These are phyloP conservation scores for Lactarius evosmus DNA, from an alignment of 768 basidiomycete genomes.

Conservation along the genomic window DNA sequence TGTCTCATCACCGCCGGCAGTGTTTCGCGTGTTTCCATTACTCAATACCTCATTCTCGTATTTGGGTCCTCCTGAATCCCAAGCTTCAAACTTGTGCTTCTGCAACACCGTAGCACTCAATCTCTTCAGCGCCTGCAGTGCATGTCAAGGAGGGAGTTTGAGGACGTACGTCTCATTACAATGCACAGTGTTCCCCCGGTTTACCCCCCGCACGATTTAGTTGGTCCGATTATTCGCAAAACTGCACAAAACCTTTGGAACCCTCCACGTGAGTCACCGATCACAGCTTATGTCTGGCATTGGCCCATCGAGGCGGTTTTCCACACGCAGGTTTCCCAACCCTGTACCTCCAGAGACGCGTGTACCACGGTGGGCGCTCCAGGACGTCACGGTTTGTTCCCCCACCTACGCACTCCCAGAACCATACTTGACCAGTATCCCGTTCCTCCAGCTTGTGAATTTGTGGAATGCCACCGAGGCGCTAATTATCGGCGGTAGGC, in stretches of 20 bases:
- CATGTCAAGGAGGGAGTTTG: conserved; percentile 1
- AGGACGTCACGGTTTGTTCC: neutral
- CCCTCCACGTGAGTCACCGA: conserved; percentile 8
- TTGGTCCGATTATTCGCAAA: neutral
- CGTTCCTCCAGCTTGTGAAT: neutral
- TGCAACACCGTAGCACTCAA: conserved; percentile 13
- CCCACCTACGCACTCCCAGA: neutral
- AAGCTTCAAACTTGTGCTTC: conserved; percentile 6
- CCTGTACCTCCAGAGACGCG: neutral
- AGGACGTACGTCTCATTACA: neutral
- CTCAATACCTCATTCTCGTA: conserved; percentile 1
- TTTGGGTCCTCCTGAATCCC: neutral
- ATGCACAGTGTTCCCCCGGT: too few species aligned
- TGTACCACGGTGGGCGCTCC: neutral
- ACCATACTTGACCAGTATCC: neutral
- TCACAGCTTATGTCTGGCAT: too few species aligned
- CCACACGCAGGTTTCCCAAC: neutral
- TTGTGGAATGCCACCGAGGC: neutral
- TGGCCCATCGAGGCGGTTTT: too few species aligned
- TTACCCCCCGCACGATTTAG: too few species aligned
- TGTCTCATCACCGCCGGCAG: neutral
- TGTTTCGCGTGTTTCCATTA: neutral
- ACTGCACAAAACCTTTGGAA: neutral
- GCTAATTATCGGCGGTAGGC: neutral
- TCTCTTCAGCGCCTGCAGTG: conserved; percentile 18